These are phyloP conservation scores for Ascochyta rabiei DNA, from an alignment of 2,329 filamentous ascomycete species.

Conservation along the genomic window DNA sequence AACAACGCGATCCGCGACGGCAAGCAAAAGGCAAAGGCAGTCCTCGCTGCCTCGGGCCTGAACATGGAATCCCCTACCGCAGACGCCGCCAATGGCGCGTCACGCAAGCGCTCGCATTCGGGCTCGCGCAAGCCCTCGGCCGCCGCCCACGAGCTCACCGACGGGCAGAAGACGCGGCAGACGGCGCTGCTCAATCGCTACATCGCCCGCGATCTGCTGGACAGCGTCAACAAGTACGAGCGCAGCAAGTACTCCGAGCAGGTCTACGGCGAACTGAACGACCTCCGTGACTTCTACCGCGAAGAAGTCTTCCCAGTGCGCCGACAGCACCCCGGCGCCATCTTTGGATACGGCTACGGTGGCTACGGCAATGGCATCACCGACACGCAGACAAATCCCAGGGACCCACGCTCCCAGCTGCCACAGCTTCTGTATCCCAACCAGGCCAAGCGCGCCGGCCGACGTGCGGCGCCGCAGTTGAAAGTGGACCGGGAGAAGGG, in stretches of 20 bases:
- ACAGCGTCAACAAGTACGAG: conserved; percentile 60
- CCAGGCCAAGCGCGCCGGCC: conserved; percentile 76
- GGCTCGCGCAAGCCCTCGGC: conserved; percentile 59
- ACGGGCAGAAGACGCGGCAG: conserved; percentile 43
- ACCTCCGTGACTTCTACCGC: conserved; percentile 35
- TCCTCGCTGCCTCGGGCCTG: conserved; percentile 60
- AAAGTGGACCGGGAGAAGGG: conserved; percentile 80
- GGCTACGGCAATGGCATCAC: conserved; percentile 90
- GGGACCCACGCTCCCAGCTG: conserved; percentile 48
- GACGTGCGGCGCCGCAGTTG: conserved; percentile 73
- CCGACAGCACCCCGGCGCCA: conserved; percentile 61
- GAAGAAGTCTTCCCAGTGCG: conserved; percentile 63
- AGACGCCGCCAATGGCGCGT: conserved; percentile 55
- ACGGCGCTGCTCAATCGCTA: conserved; percentile 65
- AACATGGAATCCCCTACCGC: conserved; percentile 42
- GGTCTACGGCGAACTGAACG: conserved; percentile 66
- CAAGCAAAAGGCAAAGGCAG: conserved; percentile 65
- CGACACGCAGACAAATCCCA: conserved; percentile 59
- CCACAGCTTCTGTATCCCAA: conserved; percentile 76
- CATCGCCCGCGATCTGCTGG: conserved; percentile 66
- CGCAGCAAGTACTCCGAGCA: conserved; percentile 59
- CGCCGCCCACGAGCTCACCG: conserved; percentile 47
- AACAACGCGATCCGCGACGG: conserved; percentile 61
- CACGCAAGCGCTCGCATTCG: conserved; percentile 65
- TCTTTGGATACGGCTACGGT: conserved; percentile 77